Evolutionary conservation across 805 yeast species (phyloP).

Genomic region (Kregervanrija delftensis): DNA sequence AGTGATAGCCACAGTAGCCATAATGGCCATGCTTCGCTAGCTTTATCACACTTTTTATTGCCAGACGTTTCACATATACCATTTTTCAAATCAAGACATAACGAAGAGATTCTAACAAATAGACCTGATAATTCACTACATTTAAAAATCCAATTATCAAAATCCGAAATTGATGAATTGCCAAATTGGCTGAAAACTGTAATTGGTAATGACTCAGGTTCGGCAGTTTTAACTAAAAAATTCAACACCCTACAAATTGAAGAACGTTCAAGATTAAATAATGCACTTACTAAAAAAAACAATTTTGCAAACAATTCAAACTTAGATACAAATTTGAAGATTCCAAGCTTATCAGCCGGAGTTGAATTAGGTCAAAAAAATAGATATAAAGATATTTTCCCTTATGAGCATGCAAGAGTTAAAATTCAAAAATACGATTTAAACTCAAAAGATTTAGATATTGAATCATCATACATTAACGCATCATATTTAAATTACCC

Average conservation of each 20-base stretch:
- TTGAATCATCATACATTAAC: conserved; percentile 62
- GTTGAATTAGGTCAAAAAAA: conserved; percentile 77
- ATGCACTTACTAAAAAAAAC: conserved; percentile 29
- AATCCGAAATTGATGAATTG: conserved; percentile 22
- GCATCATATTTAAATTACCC: conserved; percentile 64
- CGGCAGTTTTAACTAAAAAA: conserved; percentile 37
- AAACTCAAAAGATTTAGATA: conserved; percentile 17
- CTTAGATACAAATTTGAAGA: conserved; percentile 16
- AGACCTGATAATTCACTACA: conserved; percentile 23
- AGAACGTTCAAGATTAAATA: conserved; percentile 61
- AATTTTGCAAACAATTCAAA: conserved; percentile 5
- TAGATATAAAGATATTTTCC: conserved; percentile 82
- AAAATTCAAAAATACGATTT: conserved; percentile 32
- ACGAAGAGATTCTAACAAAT: conserved; percentile 40
- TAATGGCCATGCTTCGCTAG: conserved; percentile 16
- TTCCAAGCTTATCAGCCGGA: conserved; percentile 58
- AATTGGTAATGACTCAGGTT: conserved; percentile 30
- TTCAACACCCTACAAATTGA: conserved; percentile 62
- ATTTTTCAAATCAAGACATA: conserved; percentile 42
- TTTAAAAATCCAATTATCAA: conserved; percentile 17
- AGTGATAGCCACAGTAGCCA: neutral
- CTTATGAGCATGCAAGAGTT: conserved; percentile 82
- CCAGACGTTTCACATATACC: conserved; percentile 38
- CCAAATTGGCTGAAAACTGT: conserved; percentile 50
- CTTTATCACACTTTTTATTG: conserved; percentile 45